Conservation (phyloP, 768 basidiomycete genomes). For the Termitomyces sp. region DNA sequence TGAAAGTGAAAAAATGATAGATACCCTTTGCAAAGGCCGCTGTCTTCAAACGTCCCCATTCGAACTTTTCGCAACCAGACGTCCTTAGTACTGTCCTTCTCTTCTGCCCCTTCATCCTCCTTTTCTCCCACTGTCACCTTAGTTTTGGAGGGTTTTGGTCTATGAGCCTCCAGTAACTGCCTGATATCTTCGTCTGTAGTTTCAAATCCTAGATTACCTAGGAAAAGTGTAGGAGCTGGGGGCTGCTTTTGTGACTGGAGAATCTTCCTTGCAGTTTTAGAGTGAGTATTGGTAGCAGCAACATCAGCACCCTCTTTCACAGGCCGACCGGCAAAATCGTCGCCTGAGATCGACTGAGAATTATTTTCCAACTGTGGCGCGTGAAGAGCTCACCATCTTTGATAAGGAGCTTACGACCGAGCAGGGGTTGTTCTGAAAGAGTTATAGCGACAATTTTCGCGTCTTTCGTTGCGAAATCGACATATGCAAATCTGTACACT, state of each 20-base stretch:
- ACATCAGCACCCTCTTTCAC: conserved; percentile 36
- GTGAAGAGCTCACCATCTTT: conserved; percentile 70
- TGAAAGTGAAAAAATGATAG: conserved; percentile 17
- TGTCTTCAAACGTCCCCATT: conserved; percentile 96
- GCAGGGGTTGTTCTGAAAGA: conserved; percentile 75
- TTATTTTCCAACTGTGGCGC: background rate
- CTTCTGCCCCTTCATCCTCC: conserved; percentile 24
- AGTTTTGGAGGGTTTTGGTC: conserved; percentile 28
- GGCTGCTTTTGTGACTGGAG: conserved; percentile 77
- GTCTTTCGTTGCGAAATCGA: conserved; percentile 84
- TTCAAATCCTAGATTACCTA: conserved; percentile 92
- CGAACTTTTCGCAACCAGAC: conserved; percentile 78
- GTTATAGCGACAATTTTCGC: conserved; percentile 73
- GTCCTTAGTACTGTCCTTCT: conserved; percentile 31
- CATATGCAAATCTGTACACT: conserved; percentile 82
- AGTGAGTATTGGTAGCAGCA: conserved; percentile 34
- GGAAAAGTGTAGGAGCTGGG: conserved; percentile 81
- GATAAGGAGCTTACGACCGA: conserved; percentile 87
- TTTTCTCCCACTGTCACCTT: conserved; percentile 29
- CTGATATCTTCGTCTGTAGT: conserved; percentile 77
- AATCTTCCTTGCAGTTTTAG: conserved; percentile 78
- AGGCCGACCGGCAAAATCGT: conserved; percentile 72
- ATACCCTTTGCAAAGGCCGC: conserved; percentile 93
- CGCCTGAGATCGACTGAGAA: conserved; percentile 44
- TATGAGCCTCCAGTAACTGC: conserved; percentile 71